Percentiles rank a stretch among this genome's conserved stretches.
Evolutionary conservation across 805 yeast species (phyloP).

Genomic region (Wickerhamomyces subpelliculosus): DNA sequence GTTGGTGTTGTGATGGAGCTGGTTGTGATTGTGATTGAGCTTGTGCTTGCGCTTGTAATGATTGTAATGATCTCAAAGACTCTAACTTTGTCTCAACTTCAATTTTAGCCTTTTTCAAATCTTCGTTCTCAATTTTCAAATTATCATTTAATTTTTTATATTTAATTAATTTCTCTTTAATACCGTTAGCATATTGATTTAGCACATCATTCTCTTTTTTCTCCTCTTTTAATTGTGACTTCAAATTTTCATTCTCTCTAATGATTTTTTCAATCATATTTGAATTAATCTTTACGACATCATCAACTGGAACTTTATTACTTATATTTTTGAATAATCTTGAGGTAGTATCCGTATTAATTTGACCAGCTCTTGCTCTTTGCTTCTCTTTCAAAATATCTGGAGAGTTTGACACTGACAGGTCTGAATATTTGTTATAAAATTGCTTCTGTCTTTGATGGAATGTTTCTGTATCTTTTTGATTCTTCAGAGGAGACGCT

Average conservation of each 20-base stretch:
- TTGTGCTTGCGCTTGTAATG: too few species aligned
- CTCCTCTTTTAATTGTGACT: conserved; percentile 24
- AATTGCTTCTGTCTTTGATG: conserved; percentile 14
- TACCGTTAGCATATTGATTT: conserved; percentile 24
- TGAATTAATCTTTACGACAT: conserved; percentile 28
- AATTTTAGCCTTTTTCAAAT: background rate
- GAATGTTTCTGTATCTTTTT: conserved; percentile 3
- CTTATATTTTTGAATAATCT: conserved; percentile 15
- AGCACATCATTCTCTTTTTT: conserved; percentile 24
- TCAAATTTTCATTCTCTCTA: conserved; percentile 29
- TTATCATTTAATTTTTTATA: conserved; percentile 26
- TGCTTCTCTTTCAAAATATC: conserved; percentile 8
- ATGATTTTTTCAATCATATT: conserved; percentile 31
- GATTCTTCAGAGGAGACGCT: conserved; percentile 1
- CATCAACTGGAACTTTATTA: conserved; percentile 16
- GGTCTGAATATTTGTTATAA: conserved; percentile 15
- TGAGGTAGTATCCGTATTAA: conserved; percentile 9
- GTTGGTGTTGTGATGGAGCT: too few species aligned
- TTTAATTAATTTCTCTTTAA: conserved; percentile 28
- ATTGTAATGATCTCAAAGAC: too few species aligned
- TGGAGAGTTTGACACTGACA: conserved; percentile 13
- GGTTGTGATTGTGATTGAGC: too few species aligned
- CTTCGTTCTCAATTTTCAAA: conserved; percentile 11
- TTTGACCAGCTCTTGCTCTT: background rate
- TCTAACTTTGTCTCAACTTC: conserved; percentile 7